Percentiles rank a stretch among this genome's conserved stretches.
These are phyloP conservation scores for Leucogyrophana mollusca DNA, from an alignment of 768 basidiomycete species.

Conservation along the genomic window DNA sequence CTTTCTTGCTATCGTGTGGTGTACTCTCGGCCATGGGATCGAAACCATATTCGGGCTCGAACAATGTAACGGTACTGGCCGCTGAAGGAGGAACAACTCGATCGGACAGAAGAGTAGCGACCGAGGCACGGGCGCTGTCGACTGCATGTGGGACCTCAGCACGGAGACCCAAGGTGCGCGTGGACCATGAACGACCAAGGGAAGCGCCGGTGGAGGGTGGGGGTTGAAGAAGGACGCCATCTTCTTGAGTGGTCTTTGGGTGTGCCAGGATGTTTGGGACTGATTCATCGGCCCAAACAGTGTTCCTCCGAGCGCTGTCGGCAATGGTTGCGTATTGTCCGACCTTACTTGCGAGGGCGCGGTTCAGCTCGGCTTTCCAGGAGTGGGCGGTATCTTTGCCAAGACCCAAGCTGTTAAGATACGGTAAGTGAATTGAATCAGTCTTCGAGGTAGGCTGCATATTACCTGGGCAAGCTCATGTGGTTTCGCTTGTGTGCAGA, in stretches of 20 bases:
- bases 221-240: slow-evolving; percentile 25
- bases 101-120: slow-evolving; percentile 39
- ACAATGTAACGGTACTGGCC: slow-evolving; percentile 60
- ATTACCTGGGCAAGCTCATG: slow-evolving; percentile 67
- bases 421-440: slow-evolving; percentile 5
- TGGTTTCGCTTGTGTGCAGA: slow-evolving; percentile 60
- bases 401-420: slow-evolving; percentile 51
- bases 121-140: slow-evolving; percentile 52
- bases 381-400: slow-evolving; percentile 57
- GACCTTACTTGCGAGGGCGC: slow-evolving; percentile 43
- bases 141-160: slow-evolving; percentile 49
- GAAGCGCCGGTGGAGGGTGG: slow-evolving; percentile 9
- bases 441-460: slow-evolving; percentile 5
- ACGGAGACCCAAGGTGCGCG: slow-evolving; percentile 46
- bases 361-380: slow-evolving; percentile 56
- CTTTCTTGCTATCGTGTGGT: slow-evolving; percentile 47
- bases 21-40: slow-evolving; percentile 53
- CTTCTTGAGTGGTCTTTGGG: slow-evolving; percentile 40
- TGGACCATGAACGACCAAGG: slow-evolving; percentile 38
- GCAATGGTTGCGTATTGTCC: slow-evolving; percentile 39
- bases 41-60: slow-evolving; percentile 38
- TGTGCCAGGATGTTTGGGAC: slow-evolving; percentile 27
- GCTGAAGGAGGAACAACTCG: slow-evolving; percentile 46
- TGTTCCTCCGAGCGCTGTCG: slow-evolving; percentile 45
- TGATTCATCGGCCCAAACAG: slow-evolving; percentile 44